Conservation (phyloP, 1,284 basidiomycete species). For the Rhodotorula sp. region DNA sequence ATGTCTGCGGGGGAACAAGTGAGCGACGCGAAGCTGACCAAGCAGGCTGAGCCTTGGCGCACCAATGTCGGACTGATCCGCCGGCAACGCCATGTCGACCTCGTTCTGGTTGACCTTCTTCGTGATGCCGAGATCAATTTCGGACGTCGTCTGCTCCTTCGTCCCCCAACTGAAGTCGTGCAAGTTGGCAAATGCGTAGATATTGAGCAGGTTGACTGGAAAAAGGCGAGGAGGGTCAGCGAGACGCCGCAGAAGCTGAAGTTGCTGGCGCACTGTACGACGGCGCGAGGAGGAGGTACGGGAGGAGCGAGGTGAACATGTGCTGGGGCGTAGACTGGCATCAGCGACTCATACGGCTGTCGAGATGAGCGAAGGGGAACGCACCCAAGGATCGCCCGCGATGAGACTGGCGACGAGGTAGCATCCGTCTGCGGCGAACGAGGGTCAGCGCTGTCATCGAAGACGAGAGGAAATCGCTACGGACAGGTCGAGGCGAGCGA, state of each 20-base stretch:
- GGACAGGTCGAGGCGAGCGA: slow-evolving; percentile 77
- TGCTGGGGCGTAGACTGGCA: slow-evolving; percentile 61
- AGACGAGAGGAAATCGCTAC: slow-evolving; percentile 39
- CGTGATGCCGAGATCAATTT: slow-evolving; percentile 50
- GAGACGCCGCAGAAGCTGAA: not conserved
- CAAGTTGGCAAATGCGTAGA: slow-evolving; percentile 62
- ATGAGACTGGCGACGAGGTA: slow-evolving; percentile 59
- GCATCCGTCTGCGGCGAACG: slow-evolving; percentile 51
- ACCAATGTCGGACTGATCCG: slow-evolving; percentile 78
- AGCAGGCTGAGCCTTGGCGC: not conserved
- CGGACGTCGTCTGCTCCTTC: slow-evolving; percentile 47
- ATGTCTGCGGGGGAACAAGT: slow-evolving; percentile 52
- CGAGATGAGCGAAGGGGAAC: not conserved
- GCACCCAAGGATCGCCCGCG: slow-evolving; percentile 25
- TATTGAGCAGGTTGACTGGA: slow-evolving; percentile 65
- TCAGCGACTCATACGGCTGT: not conserved
- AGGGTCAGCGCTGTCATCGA: not conserved
- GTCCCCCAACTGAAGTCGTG: slow-evolving; percentile 49
- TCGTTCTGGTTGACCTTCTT: slow-evolving; percentile 72
- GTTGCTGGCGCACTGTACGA: not conserved
- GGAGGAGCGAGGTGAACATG: slow-evolving; percentile 75
- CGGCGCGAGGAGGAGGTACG: slow-evolving; percentile 81
- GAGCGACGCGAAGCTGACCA: not conserved
- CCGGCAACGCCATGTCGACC: slow-evolving; percentile 84
- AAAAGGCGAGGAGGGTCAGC: not conserved